These are phyloP conservation scores for Senna siamea DNA, from an alignment of 306 rosid genomes.

Conservation along the genomic window DNA sequence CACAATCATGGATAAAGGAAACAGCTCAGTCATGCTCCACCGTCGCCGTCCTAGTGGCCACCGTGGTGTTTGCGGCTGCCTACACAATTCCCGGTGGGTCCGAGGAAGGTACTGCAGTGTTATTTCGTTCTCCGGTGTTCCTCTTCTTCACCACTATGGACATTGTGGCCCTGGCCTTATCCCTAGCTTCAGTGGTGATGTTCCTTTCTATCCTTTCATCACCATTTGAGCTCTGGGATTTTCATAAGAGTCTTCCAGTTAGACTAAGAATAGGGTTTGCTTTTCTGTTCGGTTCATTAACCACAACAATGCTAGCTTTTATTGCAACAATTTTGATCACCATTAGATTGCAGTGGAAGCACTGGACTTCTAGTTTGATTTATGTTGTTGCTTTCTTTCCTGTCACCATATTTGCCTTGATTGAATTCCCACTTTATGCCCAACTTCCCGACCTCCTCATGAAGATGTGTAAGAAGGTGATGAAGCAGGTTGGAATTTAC, in stretches of 20 bases:
- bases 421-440: slow-evolving; percentile 40
- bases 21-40: slow-evolving; percentile 47
- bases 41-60: slow-evolving; percentile 39
- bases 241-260: slow-evolving; percentile 32
- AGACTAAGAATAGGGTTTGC: slow-evolving; percentile 39
- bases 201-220: slow-evolving; percentile 50
- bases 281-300: slow-evolving; percentile 39
- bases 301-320: slow-evolving; percentile 43
- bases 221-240: slow-evolving; percentile 39
- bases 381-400: slow-evolving; percentile 44
- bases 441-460: background rate
- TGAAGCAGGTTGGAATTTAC: background rate
- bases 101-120: background rate
- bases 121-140: slow-evolving; percentile 33
- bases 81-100: slow-evolving; percentile 41
- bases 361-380: slow-evolving; percentile 28
- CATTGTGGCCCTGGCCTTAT: slow-evolving; percentile 37
- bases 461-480: background rate
- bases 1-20: slow-evolving; percentile 38
- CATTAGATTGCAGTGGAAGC: background rate
- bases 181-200: slow-evolving; percentile 48
- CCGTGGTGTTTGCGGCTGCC: slow-evolving; percentile 46
- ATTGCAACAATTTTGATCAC: slow-evolving; percentile 39
- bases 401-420: slow-evolving; percentile 34
- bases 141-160: slow-evolving; percentile 44